phyloP scores from a whole-genome alignment of 768 basidiomycete genomes.

The Plicaturopsis crispa region DNA sequence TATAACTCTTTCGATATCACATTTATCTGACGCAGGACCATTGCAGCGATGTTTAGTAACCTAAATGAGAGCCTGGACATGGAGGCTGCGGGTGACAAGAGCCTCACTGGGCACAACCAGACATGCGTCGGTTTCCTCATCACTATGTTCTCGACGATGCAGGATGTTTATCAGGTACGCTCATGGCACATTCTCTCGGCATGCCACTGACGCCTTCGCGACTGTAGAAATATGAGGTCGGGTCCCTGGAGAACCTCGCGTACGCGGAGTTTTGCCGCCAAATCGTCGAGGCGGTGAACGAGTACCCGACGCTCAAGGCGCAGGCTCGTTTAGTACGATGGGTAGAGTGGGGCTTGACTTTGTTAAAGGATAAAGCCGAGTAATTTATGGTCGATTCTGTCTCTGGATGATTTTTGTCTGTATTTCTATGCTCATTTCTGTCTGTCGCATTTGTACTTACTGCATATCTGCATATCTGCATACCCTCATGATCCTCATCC shows the following conservation, averaged over 20 bases:
- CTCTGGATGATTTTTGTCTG: too few relatives aligned
- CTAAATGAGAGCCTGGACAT: slow-evolving; percentile 26
- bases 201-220: slow-evolving; percentile 4
- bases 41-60: slow-evolving; percentile 39
- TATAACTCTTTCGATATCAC: slow-evolving; percentile 10
- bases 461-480: too few relatives aligned
- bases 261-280: slow-evolving; percentile 21
- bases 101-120: slow-evolving; percentile 25
- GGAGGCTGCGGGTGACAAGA: slow-evolving; percentile 15
- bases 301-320: slow-evolving; percentile 21
- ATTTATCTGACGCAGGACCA: slow-evolving; percentile 5
- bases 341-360: slow-evolving; percentile 21
- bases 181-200: background rate
- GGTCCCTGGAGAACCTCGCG: background rate
- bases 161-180: slow-evolving; percentile 35
- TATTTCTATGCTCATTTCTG: too few relatives aligned
- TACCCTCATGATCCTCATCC: too few relatives aligned
- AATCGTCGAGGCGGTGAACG: slow-evolving; percentile 20
- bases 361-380: too few relatives aligned
- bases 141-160: slow-evolving; percentile 45
- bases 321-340: slow-evolving; percentile 24
- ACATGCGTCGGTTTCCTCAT: slow-evolving; percentile 32
- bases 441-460: too few relatives aligned
- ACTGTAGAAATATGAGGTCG: slow-evolving; percentile 2
- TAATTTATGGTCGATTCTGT: too few relatives aligned